Percentiles rank a stretch among this genome's conserved stretches.
Evolutionary conservation across 768 basidiomycete species (phyloP).

Genomic region (Auriculariales sp.): DNA sequence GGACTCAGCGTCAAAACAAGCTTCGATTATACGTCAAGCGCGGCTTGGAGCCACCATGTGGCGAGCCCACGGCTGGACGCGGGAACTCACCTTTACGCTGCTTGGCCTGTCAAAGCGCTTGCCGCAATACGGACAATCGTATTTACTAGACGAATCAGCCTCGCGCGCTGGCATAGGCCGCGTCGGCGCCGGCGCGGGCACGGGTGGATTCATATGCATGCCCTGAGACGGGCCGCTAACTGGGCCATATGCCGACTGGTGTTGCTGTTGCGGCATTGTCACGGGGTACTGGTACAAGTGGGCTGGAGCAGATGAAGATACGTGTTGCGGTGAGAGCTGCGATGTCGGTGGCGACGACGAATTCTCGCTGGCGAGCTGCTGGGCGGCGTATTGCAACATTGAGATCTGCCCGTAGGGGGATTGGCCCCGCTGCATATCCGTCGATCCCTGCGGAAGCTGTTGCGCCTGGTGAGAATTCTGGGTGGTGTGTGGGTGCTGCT

Average conservation of each 20-base stretch:
- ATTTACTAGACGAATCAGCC: constrained; percentile 7
- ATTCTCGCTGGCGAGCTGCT: too few relatives aligned
- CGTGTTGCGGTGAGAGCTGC: too few relatives aligned
- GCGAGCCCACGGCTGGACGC: neutral
- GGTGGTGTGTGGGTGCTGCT: constrained; percentile 1
- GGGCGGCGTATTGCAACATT: too few relatives aligned
- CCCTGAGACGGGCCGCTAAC: neutral
- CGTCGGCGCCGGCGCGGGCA: constrained; percentile 4
- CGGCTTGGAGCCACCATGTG: neutral
- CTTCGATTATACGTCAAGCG: neutral
- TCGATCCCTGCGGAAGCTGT: neutral
- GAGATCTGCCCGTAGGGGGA: too few relatives aligned
- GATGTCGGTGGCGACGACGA: too few relatives aligned
- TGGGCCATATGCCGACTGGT: too few relatives aligned
- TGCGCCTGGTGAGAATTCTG: neutral
- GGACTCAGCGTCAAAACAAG: neutral
- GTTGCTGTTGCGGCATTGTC: too few relatives aligned
- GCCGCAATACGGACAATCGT: constrained; percentile 30
- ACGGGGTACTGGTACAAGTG: too few relatives aligned
- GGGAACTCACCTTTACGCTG: constrained; percentile 26
- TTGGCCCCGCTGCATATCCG: too few relatives aligned
- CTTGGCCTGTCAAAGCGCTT: constrained; percentile 60
- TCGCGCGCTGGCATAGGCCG: constrained; percentile 1
- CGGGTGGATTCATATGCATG: neutral
- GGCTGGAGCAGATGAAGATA: too few relatives aligned